Conservation (phyloP, 805 yeast species). For the Jamesozyma rosinii region DNA sequence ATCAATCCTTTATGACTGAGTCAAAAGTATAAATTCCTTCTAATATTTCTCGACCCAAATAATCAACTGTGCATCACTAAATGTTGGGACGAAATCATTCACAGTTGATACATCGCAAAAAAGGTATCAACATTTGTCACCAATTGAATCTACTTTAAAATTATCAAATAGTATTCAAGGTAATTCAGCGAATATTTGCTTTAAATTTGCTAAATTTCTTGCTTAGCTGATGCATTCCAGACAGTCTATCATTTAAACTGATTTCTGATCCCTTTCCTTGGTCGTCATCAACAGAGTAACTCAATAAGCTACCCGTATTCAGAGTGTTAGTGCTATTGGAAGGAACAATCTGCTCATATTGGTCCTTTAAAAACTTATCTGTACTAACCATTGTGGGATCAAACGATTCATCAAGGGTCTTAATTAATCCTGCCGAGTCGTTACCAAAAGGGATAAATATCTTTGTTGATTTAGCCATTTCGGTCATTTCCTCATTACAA, state of each 20-base stretch:
- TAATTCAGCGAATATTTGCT: no score
- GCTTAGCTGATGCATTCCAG: neutral
- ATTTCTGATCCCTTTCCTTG: neutral
- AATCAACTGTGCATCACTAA: no score
- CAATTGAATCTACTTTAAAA: no score
- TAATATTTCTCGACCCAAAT: no score
- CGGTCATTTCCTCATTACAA: slow-evolving; percentile 5
- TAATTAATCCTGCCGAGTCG: slow-evolving; percentile 47
- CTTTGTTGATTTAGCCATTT: slow-evolving; percentile 15
- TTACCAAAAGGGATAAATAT: slow-evolving; percentile 39
- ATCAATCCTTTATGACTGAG: no score
- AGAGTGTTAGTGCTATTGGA: neutral
- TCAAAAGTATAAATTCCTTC: no score
- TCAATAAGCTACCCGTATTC: neutral
- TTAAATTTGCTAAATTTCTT: neutral
- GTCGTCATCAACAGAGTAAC: neutral
- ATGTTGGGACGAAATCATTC: no score
- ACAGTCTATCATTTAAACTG: neutral
- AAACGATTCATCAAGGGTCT: slow-evolving; percentile 30
- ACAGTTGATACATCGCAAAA: no score
- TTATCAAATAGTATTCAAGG: no score
- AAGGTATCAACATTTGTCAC: no score
- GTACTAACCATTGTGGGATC: slow-evolving; percentile 12
- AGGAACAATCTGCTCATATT: neutral
- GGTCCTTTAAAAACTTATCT: neutral